phyloP scores from a whole-genome alignment of 768 basidiomycete species.

The Hysterangium stoloniferum region DNA sequence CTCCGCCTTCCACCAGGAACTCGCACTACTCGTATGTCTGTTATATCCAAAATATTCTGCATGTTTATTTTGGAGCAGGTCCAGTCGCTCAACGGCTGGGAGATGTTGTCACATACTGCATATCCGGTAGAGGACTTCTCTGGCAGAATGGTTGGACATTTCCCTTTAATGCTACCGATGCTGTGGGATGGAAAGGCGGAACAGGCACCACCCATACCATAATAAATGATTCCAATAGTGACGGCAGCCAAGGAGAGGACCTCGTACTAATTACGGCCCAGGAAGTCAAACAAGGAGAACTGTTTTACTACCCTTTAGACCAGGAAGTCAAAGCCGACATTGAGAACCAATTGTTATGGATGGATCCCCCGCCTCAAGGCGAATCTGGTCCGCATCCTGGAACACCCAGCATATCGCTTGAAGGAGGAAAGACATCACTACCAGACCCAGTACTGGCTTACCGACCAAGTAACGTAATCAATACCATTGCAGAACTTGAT shows the following conservation, averaged over 20 bases:
- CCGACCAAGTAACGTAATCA: constrained; percentile 15
- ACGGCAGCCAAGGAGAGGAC: constrained; percentile 11
- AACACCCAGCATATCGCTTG: constrained; percentile 6
- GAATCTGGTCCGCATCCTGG: constrained; percentile 16
- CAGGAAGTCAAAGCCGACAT: constrained; percentile 6
- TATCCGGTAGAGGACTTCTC: constrained; percentile 3
- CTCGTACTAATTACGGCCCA: constrained; percentile 13
- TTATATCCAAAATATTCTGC: neutral
- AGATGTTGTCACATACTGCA: constrained; percentile 8
- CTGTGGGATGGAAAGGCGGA: constrained; percentile 17
- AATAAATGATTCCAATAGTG: constrained; percentile 17
- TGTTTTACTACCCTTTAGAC: constrained; percentile 10
- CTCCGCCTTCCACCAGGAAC: constrained; percentile 10
- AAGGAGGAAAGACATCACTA: constrained; percentile 7
- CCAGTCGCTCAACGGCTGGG: constrained; percentile 8
- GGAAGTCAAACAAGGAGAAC: constrained; percentile 10
- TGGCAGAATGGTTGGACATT: constrained; percentile 13
- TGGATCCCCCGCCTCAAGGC: constrained; percentile 13
- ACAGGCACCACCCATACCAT: constrained; percentile 18
- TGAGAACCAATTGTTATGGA: constrained; percentile 7
- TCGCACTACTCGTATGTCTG: constrained; percentile 3
- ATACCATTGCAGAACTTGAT: constrained; percentile 10
- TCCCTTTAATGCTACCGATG: constrained; percentile 6
- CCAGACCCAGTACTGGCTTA: constrained; percentile 8
- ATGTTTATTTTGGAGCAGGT: neutral